Evolutionary conservation across 106 monocot genomes (phyloP), one percentile per base, ranked within the genome.

Genomic region (Posidonia australis): DNA sequence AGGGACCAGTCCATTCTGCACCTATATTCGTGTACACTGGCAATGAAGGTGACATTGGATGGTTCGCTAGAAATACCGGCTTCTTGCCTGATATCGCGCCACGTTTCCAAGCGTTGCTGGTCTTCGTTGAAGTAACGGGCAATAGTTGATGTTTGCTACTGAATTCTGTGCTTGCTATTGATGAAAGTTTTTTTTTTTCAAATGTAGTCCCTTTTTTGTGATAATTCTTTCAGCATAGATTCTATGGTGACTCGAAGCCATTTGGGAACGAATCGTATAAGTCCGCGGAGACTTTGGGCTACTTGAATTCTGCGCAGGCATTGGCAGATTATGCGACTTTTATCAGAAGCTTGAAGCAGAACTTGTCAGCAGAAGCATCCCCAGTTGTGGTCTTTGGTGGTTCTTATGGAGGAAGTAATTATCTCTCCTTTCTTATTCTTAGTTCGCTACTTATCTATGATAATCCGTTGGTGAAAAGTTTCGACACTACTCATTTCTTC

Each of bases 1-100:
- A 65, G 20, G 78, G 80, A n/a, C 60, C 82, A 13, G 48, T 9
- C 51, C 77, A 65, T 70, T 49, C 65, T 21, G 84, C 67, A 2
- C 94, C 94, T 13, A 84, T 94, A 62, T 94, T 94, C 72, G 94
- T 94, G 47, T 94, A 94, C 81, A 84, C 90, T 1, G 94, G 94
- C 49, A 94, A 94, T 44, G 94, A 94, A 56, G 89, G 89, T 45
- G 44, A 86, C 58, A 94, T 94, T 63, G 90, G 78, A 10, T 86
- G 86, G 94, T 90, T 94, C 51, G 90, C 94, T 0, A 60, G 28
- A 46, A 94, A 94, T 60, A 90, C 94, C 61, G 94, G 89, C 9
- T 87, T 94, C 84, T 65, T 94, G 76, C 45, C 80, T 55, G 94
- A 94, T 53, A 77, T 94, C 19, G 94, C 94, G 11, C 94, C 94